These are phyloP conservation scores for Boletus speciosus DNA, from an alignment of 768 basidiomycete genomes.

Conservation along the genomic window DNA sequence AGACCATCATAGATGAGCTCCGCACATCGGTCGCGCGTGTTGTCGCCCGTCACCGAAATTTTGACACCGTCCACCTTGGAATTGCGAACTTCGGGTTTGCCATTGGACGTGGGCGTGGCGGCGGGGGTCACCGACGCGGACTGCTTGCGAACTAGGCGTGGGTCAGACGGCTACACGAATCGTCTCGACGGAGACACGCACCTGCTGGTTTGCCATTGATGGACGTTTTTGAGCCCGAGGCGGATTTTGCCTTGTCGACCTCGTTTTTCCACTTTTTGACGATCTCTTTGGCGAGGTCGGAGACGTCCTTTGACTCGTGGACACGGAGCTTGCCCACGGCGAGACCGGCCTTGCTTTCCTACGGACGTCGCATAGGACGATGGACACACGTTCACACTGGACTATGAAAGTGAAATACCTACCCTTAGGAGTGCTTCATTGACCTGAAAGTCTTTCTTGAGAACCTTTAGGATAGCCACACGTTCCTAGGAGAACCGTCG, in stretches of 20 bases:
- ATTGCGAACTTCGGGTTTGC: conserved; percentile 44
- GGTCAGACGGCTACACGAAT: not conserved
- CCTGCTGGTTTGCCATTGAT: conserved; percentile 33
- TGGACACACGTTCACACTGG: conserved; percentile 7
- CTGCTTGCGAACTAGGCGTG: conserved; percentile 28
- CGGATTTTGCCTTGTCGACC: conserved; percentile 67
- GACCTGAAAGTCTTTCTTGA: conserved; percentile 66
- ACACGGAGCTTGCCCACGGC: conserved; percentile 86
- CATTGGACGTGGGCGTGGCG: conserved; percentile 28
- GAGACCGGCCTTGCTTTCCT: conserved; percentile 93
- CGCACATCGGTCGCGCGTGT: conserved; percentile 80
- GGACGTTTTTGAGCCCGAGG: conserved; percentile 12
- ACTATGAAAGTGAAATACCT: conserved; percentile 32
- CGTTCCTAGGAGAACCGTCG: conserved; percentile 49
- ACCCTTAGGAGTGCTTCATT: conserved; percentile 75
- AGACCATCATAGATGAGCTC: conserved; percentile 92
- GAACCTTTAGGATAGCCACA: conserved; percentile 51
- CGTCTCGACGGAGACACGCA: conserved; percentile 19
- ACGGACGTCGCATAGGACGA: not conserved
- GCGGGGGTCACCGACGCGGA: conserved; percentile 40
- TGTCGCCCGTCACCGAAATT: conserved; percentile 56
- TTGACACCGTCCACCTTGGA: conserved; percentile 71
- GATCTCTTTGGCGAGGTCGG: conserved; percentile 84
- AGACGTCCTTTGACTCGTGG: conserved; percentile 66
- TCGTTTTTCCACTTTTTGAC: conserved; percentile 91